Evolutionary conservation across 2,329 filamentous ascomycete species (phyloP), one percentile per base, ranked within the genome.

Genomic region (Trichoderma afroharzianum): DNA sequence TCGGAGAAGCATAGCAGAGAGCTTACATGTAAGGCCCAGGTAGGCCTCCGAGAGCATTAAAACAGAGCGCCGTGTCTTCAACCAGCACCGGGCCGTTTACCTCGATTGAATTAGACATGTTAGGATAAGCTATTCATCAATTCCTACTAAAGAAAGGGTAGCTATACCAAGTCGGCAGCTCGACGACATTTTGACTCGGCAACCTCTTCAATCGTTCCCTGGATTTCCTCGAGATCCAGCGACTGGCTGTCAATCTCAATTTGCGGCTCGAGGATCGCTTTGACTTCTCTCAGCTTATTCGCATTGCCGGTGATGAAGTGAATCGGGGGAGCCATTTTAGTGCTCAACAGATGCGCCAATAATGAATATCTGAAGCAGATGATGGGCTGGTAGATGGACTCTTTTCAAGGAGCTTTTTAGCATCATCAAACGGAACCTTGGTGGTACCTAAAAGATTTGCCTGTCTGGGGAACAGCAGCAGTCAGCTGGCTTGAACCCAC

Each of bases 301-400:
- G 91, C 90, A 83, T 99, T 99, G 82, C 95, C 93, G 2, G 95
- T 98, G 80, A 99, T 97, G 85, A 99, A 99, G 83, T 97, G 95
- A 75, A 99, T 81, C 6, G 80, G 61, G 9, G 69, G 26, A 26
- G 63, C 59, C 72, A 73, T 73, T 24, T 32, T 68, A 39, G 57
- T 6, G n/a, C 18, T 39, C 6, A 26, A 30, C 9, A 53, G 21
- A 55, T n/a, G 43, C 11, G 39, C 39, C 21, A 7, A 8, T 3
- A n/a, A 18, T 7, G 39, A 43, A 43, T n/a, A n/a, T 43, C 39
- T 9, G 39, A 43, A 9, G 18, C 39, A 3, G 39, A 1, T n/a
- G 26, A n/a, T 58, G 55, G n/a, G 55, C 18, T 33, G 58, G 21
- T 36, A 39, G 58, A 39, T 26, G 11, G 32, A 62, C 33, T 39